A percentile compares a stretch with the other conserved stretches of the same genome.
These are phyloP conservation scores for Isatis tinctoria DNA, from an alignment of 345 rosid genomes.

Conservation along the genomic window DNA sequence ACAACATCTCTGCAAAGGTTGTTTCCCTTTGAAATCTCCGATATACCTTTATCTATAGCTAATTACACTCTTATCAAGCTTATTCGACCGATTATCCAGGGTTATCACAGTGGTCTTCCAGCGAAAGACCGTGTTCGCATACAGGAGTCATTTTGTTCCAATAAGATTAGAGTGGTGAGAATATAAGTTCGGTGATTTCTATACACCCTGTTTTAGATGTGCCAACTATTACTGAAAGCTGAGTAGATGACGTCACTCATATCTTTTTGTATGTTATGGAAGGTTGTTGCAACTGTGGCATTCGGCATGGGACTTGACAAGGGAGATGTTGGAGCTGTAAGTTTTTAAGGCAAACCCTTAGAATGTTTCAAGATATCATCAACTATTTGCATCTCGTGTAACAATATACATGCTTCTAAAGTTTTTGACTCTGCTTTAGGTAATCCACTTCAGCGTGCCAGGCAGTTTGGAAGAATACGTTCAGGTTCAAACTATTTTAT, in stretches of 20 bases:
- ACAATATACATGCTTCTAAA: conserved; percentile 9
- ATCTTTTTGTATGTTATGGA: conserved; percentile 28
- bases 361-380: conserved; percentile 19
- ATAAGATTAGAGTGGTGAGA: conserved; percentile 91
- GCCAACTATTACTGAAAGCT: not conserved
- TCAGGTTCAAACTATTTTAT: conserved; percentile 52
- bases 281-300: conserved; percentile 99
- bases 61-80: conserved; percentile 26
- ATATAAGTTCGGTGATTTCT: conserved; percentile 11
- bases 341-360: conserved; percentile 31
- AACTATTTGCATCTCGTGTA: not conserved
- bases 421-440: conserved; percentile 46
- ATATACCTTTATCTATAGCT: conserved; percentile 14
- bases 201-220: not conserved
- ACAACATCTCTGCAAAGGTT: conserved; percentile 81
- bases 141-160: conserved; percentile 87
- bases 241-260: conserved; percentile 10
- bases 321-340: conserved; percentile 95
- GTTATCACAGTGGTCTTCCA: conserved; percentile 83
- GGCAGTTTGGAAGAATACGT: conserved; percentile 99
- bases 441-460: conserved; percentile 90
- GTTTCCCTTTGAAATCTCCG: conserved; percentile 8
- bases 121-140: conserved; percentile 69
- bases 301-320: conserved; percentile 99
- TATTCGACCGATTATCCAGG: conserved; percentile 40